These are phyloP conservation scores for Russula compacta DNA, from an alignment of 768 basidiomycete species.

Conservation along the genomic window DNA sequence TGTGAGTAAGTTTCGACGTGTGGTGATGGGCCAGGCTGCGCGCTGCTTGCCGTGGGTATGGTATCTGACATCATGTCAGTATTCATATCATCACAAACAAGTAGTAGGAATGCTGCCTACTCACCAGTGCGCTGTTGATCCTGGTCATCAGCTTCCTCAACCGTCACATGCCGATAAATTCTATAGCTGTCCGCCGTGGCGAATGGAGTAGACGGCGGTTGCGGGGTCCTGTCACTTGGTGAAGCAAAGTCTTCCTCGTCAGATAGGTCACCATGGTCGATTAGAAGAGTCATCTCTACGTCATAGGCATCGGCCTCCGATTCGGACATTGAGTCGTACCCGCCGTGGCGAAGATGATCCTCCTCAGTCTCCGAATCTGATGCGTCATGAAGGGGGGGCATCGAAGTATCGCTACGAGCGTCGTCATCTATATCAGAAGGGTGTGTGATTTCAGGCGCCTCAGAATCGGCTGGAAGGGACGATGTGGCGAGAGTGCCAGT, in stretches of 20 bases:
- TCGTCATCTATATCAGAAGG: neutral
- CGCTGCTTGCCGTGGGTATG: neutral
- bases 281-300: conserved; percentile 16
- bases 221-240: neutral
- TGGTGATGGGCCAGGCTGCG: neutral
- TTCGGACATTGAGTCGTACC: conserved; percentile 12
- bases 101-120: neutral
- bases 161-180: conserved; percentile 1
- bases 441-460: neutral
- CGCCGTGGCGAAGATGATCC: neutral
- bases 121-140: conserved; percentile 3
- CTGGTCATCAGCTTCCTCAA: conserved; percentile 14
- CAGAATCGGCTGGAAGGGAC: neutral
- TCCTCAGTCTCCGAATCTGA: conserved; percentile 17
- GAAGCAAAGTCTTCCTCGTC: neutral
- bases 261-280: conserved; percentile 3
- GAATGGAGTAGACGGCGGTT: neutral
- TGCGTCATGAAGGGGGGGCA: conserved; percentile 11
- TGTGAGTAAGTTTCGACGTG: neutral
- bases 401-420: conserved; percentile 11
- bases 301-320: conserved; percentile 18
- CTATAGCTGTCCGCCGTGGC: neutral
- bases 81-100: neutral
- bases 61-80: neutral
- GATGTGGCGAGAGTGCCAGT: neutral